A percentile compares a stretch with the other conserved stretches of the same genome.
Conservation (phyloP, 2,329 filamentous ascomycete genomes). For the Aspergillaceae sp. region DNA sequence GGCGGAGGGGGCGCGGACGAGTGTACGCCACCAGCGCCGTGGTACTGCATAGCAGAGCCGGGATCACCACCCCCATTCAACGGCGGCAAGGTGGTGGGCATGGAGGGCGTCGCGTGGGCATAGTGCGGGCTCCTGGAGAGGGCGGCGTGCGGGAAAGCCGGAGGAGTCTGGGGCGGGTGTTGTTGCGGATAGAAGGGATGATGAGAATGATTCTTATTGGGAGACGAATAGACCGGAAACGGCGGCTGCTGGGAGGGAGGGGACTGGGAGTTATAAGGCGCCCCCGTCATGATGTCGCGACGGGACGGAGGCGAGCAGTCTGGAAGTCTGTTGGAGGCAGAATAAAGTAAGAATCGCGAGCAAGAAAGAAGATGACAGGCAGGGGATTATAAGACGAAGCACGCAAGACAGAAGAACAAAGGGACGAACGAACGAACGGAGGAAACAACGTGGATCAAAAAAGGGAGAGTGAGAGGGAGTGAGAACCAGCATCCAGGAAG, state of each 20-base stretch:
- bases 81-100: conserved; percentile 31
- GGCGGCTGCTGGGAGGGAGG: conserved; percentile 34
- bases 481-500: too few species aligned
- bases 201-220: conserved; percentile 29
- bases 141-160: conserved; percentile 28
- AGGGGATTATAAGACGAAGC: too few species aligned
- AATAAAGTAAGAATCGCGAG: neutral
- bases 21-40: conserved; percentile 9
- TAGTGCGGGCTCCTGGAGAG: conserved; percentile 35
- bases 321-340: conserved; percentile 5
- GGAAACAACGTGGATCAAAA: too few species aligned
- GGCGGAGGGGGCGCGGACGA: conserved; percentile 22
- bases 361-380: too few species aligned
- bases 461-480: too few species aligned
- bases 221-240: conserved; percentile 36
- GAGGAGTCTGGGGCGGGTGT: conserved; percentile 36
- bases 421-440: too few species aligned
- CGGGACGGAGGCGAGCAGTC: conserved; percentile 15
- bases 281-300: conserved; percentile 30
- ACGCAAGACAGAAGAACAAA: too few species aligned
- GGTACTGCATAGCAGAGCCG: conserved; percentile 10
- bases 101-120: conserved; percentile 32
- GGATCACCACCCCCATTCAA: conserved; percentile 35
- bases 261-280: conserved; percentile 38
- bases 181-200: conserved; percentile 35